Evolutionary conservation across 1,284 basidiomycete genomes (phyloP).

Genomic region (Cutaneotrichosporon arboriforme): DNA sequence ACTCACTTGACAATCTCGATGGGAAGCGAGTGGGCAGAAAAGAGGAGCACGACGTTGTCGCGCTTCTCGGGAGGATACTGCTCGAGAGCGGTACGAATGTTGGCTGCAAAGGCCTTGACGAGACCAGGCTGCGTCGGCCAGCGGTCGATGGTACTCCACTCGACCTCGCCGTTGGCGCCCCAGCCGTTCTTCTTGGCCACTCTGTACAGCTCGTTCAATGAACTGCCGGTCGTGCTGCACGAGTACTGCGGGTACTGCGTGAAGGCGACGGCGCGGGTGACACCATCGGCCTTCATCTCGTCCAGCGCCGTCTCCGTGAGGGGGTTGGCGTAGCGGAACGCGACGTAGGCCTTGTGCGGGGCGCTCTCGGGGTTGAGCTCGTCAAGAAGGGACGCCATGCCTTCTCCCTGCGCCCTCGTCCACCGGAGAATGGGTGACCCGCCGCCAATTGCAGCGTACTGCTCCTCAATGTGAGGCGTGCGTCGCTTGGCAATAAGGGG

Average conservation of each 20-base stretch:
- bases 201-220: constrained; percentile 83
- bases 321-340: constrained; percentile 88
- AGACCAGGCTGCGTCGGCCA: constrained; percentile 96
- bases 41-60: constrained; percentile 74
- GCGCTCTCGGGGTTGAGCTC: constrained; percentile 87
- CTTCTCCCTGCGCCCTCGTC: constrained; percentile 80
- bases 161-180: constrained; percentile 56
- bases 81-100: constrained; percentile 75
- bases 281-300: constrained; percentile 85
- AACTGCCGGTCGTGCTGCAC: constrained; percentile 96
- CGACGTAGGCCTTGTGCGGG: constrained; percentile 93
- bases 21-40: constrained; percentile 96
- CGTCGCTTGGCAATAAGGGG: constrained; percentile 84
- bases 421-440: constrained; percentile 96
- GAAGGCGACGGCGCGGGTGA: constrained; percentile 89
- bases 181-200: constrained; percentile 50
- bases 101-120: constrained; percentile 86
- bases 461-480: constrained; percentile 90
- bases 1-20: constrained; percentile 84
- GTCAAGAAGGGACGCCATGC: constrained; percentile 85
- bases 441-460: constrained; percentile 92
- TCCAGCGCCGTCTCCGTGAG: constrained; percentile 76
- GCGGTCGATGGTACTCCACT: constrained; percentile 97
- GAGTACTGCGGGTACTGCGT: constrained; percentile 99
- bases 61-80: constrained; percentile 68